These are phyloP conservation scores for Priceomyces carsonii DNA, from an alignment of 805 yeast genomes.

Conservation along the genomic window DNA sequence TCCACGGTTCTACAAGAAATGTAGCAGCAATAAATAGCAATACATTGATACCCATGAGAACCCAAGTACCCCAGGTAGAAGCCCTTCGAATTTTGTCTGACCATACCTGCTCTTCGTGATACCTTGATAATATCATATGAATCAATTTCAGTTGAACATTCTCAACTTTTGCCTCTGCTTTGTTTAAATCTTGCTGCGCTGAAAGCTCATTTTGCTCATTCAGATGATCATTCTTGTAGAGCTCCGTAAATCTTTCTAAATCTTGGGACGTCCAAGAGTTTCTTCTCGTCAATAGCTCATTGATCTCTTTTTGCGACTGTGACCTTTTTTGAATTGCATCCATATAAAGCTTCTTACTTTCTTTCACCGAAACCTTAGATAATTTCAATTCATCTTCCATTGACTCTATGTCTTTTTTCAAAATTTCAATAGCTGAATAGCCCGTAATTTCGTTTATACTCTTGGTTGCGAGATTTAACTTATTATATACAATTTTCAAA, in stretches of 20 bases:
- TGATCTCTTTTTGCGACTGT: constrained; percentile 77
- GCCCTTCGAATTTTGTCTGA: constrained; percentile 93
- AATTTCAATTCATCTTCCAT: constrained; percentile 53
- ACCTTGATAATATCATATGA: constrained; percentile 78
- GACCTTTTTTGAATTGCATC: constrained; percentile 66
- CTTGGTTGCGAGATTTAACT: constrained; percentile 62
- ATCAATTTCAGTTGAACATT: constrained; percentile 67
- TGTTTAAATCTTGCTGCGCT: constrained; percentile 48
- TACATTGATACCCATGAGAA: constrained; percentile 84
- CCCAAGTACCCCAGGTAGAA: constrained; percentile 95
- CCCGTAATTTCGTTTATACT: constrained; percentile 92
- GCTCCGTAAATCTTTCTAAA: constrained; percentile 77
- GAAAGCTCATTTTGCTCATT: constrained; percentile 61
- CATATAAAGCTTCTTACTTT: constrained; percentile 52
- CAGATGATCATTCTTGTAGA: constrained; percentile 79
- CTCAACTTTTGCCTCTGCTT: constrained; percentile 64
- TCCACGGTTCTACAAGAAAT: constrained; percentile 92
- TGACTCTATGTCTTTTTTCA: constrained; percentile 60
- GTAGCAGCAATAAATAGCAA: constrained; percentile 79
- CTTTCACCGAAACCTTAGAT: constrained; percentile 49
- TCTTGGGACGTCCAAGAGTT: constrained; percentile 79
- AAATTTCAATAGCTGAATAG: constrained; percentile 72
- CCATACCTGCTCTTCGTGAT: constrained; percentile 98
- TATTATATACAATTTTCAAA: no score
- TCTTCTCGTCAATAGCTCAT: constrained; percentile 83